Evolutionary conservation across 257 asterid species (phyloP), one percentile per base, ranked within the genome.

Genomic region (Osmanthus fragrans): DNA sequence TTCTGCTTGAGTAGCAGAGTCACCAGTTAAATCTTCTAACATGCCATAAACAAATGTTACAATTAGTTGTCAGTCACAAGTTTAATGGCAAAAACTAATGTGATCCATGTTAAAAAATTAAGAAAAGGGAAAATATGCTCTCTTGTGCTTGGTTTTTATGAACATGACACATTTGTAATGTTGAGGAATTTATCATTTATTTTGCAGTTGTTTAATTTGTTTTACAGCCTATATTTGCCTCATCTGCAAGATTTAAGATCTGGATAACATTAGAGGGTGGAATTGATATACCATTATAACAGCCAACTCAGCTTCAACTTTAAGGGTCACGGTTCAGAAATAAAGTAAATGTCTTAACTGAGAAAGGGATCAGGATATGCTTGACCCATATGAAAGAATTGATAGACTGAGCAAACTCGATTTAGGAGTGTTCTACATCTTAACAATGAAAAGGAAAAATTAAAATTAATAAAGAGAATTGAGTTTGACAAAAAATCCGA

Each of bases 1-100:
- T 72, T 91, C 97, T 76, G 92, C 92, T 83, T 86, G 93, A 82
- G 86, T 82, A 75, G 87, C 88, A 76, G 94, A 75, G 80, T 84
- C 78, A 77, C 85, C 90, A 68, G 78, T 69, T 73, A 91, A 76
- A 80, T 91, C 97, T 49, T 89, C 93, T 85, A 67, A 75, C 33
- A 83, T 72, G 76, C 70, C 56, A 69, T 70, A 54, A 16, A 63
- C 47, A 15, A 32, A 9, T 8, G 58, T 30, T 5, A 60, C 21
- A 71, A 70, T 37, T 7, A 70, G 72, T 64, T 69, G 73, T 74
- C 27, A 83, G 67, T 76, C 79, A 73, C 58, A 64, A 80, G 71
- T 47, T 75, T 30, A 67, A 29, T 36, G 49, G 74, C 49, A 54
- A 25, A 72, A 63, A 54, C 25, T 54, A 54, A 54, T 54, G 63